Percentiles rank a stretch among this genome's conserved stretches.
Conservation (phyloP, 139 green algal species). For the Chlamydomonas sp. region DNA sequence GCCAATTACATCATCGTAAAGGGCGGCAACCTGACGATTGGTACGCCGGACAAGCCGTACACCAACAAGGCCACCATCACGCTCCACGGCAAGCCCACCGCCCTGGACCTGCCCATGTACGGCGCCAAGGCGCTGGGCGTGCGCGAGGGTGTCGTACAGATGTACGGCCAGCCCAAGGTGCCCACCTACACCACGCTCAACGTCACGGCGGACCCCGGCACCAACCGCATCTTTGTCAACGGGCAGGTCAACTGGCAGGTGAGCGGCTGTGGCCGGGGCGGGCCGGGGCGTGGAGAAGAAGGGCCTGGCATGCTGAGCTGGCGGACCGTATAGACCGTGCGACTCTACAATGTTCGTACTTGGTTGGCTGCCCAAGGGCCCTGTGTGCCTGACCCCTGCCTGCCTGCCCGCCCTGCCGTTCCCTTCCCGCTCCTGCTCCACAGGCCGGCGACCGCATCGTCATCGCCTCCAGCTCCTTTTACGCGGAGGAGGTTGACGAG, state of each 20-base stretch:
- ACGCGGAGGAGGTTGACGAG: slow-evolving; percentile 59
- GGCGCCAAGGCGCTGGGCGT: slow-evolving; percentile 73
- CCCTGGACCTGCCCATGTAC: slow-evolving; percentile 70
- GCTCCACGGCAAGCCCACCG: slow-evolving; percentile 61
- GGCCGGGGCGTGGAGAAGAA: too few relatives aligned
- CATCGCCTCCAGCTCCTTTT: slow-evolving; percentile 62
- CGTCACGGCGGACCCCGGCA: slow-evolving; percentile 28
- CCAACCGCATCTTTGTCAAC: slow-evolving; percentile 53
- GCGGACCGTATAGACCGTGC: too few relatives aligned
- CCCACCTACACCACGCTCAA: slow-evolving; percentile 71
- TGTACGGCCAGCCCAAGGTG: slow-evolving; percentile 66
- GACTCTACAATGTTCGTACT: too few relatives aligned
- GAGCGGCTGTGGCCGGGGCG: not conserved
- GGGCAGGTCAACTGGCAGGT: slow-evolving; percentile 51
- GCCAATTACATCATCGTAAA: slow-evolving; percentile 69
- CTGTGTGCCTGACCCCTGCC: too few relatives aligned
- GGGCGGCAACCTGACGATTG: slow-evolving; percentile 65
- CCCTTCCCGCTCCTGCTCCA: not conserved
- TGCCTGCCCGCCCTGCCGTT: not conserved
- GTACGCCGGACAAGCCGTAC: slow-evolving; percentile 51
- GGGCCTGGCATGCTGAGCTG: too few relatives aligned
- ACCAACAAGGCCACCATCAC: slow-evolving; percentile 65
- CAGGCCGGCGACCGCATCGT: slow-evolving; percentile 60
- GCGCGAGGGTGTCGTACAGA: slow-evolving; percentile 58
- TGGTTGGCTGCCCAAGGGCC: too few relatives aligned